Evolutionary conservation across 2,329 filamentous ascomycete species (phyloP).

Genomic region (Aspergillus sp.): DNA sequence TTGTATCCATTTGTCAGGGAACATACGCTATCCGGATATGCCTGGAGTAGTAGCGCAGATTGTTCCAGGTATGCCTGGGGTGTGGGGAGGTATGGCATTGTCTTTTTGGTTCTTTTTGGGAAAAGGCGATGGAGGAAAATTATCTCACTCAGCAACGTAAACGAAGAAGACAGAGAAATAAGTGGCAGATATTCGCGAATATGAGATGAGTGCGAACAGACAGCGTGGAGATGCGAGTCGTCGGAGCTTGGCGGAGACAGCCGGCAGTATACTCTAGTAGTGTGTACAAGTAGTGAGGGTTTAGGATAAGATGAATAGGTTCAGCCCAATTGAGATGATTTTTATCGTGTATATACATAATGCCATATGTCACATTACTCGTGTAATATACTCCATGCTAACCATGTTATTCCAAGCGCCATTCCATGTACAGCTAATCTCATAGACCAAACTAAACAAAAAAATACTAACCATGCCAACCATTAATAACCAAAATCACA

Average conservation of each 20-base stretch:
- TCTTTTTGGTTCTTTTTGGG: not conserved
- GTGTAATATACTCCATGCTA: too few relatives aligned
- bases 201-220: not conserved
- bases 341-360: too few relatives aligned
- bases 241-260: not conserved
- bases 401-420: too few relatives aligned
- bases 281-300: too few relatives aligned
- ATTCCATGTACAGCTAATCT: too few relatives aligned
- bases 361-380: too few relatives aligned
- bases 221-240: not conserved
- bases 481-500: too few relatives aligned
- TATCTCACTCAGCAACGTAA: not conserved
- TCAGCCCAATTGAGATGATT: too few relatives aligned
- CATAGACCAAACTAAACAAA: too few relatives aligned
- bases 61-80: slow-evolving; percentile 89
- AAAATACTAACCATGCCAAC: too few relatives aligned
- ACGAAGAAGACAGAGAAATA: not conserved
- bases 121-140: not conserved
- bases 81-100: slow-evolving; percentile 74
- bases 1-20: not conserved
- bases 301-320: too few relatives aligned
- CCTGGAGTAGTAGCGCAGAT: slow-evolving; percentile 76
- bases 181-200: not conserved
- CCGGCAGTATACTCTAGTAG: not conserved
- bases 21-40: slow-evolving; percentile 74